Evolutionary conservation across 441 rosid species (phyloP).

Genomic region (Erodium trifolium): DNA sequence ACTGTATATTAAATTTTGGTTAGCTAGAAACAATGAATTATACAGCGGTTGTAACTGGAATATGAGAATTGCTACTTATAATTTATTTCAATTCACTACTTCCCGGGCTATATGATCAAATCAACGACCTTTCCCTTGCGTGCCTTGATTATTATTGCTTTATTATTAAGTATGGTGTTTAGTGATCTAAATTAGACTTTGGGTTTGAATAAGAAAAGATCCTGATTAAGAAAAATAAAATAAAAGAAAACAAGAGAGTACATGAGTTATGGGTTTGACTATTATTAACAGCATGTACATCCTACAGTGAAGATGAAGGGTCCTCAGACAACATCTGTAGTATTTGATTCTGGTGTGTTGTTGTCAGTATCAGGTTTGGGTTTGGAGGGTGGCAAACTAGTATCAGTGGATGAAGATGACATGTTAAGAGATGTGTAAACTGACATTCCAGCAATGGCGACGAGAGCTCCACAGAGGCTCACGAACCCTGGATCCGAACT

Average conservation of each 20-base stretch:
- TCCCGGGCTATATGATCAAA: no score
- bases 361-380: background rate
- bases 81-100: background rate
- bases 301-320: background rate
- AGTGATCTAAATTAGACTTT: no score
- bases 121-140: no score
- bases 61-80: conserved; percentile 15
- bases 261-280: background rate
- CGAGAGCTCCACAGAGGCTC: conserved; percentile 22
- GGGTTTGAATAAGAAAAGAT: no score
- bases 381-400: background rate
- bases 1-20: conserved; percentile 40
- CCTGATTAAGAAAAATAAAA: background rate
- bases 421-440: conserved; percentile 24
- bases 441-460: conserved; percentile 23
- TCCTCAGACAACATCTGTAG: background rate
- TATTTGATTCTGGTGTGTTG: background rate
- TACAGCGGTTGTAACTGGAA: conserved; percentile 24
- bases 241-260: background rate
- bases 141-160: no score
- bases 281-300: background rate
- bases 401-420: background rate
- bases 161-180: no score
- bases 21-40: conserved; percentile 22
- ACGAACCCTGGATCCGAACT: conserved; percentile 23